Conservation (phyloP, 345 rosid species). For the Hibiscus syriacus region DNA sequence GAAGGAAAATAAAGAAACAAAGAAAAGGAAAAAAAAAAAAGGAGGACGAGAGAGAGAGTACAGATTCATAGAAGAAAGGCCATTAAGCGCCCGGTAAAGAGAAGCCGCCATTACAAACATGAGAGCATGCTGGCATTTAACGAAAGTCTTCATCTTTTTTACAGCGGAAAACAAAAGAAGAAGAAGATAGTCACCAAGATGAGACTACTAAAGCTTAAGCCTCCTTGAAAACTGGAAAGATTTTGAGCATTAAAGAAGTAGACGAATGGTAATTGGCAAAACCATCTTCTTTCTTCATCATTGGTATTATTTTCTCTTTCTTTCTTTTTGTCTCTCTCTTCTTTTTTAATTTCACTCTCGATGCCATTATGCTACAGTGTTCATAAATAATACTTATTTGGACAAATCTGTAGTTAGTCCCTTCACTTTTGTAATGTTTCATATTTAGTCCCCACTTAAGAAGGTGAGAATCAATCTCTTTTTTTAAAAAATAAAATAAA, state of each 20-base stretch:
- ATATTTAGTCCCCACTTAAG: too few species aligned
- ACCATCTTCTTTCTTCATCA: background rate
- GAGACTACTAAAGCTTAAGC: background rate
- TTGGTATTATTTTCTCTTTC: too few species aligned
- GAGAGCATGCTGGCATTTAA: background rate
- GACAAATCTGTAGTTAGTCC: too few species aligned
- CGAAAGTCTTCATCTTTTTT: background rate
- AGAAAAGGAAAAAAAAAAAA: background rate
- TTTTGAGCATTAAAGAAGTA: slow-evolving; percentile 2
- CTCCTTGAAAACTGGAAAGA: background rate
- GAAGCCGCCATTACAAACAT: background rate
- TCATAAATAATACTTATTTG: too few species aligned
- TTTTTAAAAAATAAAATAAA: too few species aligned
- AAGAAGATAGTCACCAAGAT: background rate
- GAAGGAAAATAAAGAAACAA: background rate
- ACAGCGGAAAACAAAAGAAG: background rate
- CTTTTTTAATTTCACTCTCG: too few species aligned
- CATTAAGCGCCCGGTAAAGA: slow-evolving; percentile 7
- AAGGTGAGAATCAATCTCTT: too few species aligned
- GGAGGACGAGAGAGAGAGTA: slow-evolving; percentile 14
- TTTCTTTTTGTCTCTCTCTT: too few species aligned
- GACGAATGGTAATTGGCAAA: background rate
- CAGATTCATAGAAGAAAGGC: slow-evolving; percentile 24
- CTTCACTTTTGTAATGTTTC: too few species aligned
- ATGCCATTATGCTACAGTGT: too few species aligned